A percentile compares a stretch with the other conserved stretches of the same genome.
Evolutionary conservation across 2,329 filamentous ascomycete genomes (phyloP).

Genomic region (Cladophialophora exuberans): DNA sequence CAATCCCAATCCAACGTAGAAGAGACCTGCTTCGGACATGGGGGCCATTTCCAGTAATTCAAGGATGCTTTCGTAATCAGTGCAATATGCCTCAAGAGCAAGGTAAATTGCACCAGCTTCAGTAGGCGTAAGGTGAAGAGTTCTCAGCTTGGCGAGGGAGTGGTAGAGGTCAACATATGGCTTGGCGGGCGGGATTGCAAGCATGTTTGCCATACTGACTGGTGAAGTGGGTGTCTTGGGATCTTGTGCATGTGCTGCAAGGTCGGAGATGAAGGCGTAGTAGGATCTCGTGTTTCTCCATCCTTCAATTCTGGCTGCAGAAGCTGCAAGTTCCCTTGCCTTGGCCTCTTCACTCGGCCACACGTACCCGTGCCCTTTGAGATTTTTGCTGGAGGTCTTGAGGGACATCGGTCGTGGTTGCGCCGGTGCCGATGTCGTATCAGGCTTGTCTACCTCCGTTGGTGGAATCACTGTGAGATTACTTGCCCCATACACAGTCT

Average conservation of each 20-base stretch:
- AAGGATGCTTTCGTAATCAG: constrained; percentile 82
- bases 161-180: constrained; percentile 84
- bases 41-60: constrained; percentile 81
- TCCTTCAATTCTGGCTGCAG: constrained; percentile 90
- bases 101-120: constrained; percentile 85
- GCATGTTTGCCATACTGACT: constrained; percentile 61
- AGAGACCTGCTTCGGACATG: constrained; percentile 83
- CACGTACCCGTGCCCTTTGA: constrained; percentile 88
- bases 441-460: constrained; percentile 62
- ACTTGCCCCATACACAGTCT: constrained; percentile 90
- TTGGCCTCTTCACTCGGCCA: constrained; percentile 84
- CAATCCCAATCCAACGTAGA: constrained; percentile 86
- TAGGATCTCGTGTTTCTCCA: constrained; percentile 97
- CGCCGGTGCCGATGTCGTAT: constrained; percentile 40
- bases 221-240: constrained; percentile 44
- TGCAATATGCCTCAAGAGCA: constrained; percentile 73
- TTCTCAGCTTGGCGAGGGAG: constrained; percentile 86
- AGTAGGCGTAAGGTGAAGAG: constrained; percentile 73
- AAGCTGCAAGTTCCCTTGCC: constrained; percentile 84
- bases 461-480: constrained; percentile 79
- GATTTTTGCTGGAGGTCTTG: constrained; percentile 34
- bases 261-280: constrained; percentile 85
- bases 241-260: constrained; percentile 41
- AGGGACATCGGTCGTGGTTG: constrained; percentile 27
- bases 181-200: constrained; percentile 53